Conservation (phyloP, 1,139 yeast genomes). For the Hansenula sp. region DNA sequence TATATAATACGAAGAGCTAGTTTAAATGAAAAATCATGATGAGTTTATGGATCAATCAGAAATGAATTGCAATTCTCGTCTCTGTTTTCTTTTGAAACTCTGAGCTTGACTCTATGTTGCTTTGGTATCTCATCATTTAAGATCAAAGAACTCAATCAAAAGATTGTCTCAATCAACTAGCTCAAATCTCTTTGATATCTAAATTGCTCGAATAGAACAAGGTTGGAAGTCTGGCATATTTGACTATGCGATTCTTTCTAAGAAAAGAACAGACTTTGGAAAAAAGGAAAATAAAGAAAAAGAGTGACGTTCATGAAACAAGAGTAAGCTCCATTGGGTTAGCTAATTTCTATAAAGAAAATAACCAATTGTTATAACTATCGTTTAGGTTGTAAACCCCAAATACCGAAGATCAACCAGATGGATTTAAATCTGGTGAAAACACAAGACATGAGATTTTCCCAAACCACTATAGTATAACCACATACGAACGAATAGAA, state of each 20-base stretch:
- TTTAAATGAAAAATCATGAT: background rate
- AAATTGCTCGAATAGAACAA: conserved; percentile 2
- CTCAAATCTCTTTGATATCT: no score
- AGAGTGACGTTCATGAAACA: conserved; percentile 46
- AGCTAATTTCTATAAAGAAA: conserved; percentile 23
- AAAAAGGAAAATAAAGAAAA: conserved; percentile 11
- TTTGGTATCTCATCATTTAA: conserved; percentile 66
- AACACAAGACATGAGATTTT: background rate
- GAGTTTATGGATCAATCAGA: conserved; percentile 11
- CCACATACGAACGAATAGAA: conserved; percentile 3
- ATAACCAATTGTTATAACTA: conserved; percentile 72
- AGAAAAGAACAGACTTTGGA: conserved; percentile 24
- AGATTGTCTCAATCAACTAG: background rate
- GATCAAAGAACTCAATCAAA: background rate
- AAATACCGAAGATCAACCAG: conserved; percentile 48
- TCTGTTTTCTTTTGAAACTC: conserved; percentile 40
- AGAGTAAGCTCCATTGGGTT: conserved; percentile 96
- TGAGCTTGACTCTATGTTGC: conserved; percentile 96
- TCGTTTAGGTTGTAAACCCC: conserved; percentile 57
- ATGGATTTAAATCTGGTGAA: conserved; percentile 1
- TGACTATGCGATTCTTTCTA: conserved; percentile 54
- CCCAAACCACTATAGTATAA: background rate
- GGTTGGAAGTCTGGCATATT: conserved; percentile 49
- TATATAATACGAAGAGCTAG: conserved; percentile 7
- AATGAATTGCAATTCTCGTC: conserved; percentile 44